Evolutionary conservation across 331 rosid species (phyloP).

Genomic region (Prunus yedoensis): DNA sequence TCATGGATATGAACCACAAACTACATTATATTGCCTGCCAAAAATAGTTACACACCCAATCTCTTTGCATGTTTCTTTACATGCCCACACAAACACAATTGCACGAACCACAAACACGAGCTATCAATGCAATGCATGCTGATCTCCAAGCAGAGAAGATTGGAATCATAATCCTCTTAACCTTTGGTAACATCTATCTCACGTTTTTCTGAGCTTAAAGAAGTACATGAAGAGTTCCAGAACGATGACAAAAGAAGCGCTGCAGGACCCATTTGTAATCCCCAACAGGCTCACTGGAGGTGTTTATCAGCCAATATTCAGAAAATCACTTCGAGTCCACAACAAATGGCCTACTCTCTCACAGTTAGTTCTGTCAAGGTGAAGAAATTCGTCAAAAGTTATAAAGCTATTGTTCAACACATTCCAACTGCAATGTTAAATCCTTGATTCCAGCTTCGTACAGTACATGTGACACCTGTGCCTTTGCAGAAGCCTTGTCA

Average conservation of each 20-base stretch:
- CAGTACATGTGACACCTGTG: constrained; percentile 57
- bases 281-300: neutral
- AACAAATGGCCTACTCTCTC: neutral
- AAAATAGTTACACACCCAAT: neutral
- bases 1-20: neutral
- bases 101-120: neutral
- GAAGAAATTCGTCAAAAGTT: constrained; percentile 1
- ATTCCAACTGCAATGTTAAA: constrained; percentile 83
- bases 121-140: neutral
- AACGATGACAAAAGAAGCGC: neutral
- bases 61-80: constrained; percentile 4
- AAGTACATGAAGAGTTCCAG: neutral
- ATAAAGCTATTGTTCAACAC: constrained; percentile 26
- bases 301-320: too few relatives aligned
- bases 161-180: neutral
- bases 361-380: constrained; percentile 6
- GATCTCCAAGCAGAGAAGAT: neutral
- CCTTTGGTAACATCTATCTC: constrained; percentile 1
- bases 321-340: neutral
- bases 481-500: constrained; percentile 52
- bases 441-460: constrained; percentile 77
- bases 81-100: constrained; percentile 1
- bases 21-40: neutral
- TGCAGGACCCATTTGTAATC: neutral
- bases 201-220: constrained; percentile 1